phyloP scores from a whole-genome alignment of 75 land plant species.

The Sequoia sempervirens region DNA sequence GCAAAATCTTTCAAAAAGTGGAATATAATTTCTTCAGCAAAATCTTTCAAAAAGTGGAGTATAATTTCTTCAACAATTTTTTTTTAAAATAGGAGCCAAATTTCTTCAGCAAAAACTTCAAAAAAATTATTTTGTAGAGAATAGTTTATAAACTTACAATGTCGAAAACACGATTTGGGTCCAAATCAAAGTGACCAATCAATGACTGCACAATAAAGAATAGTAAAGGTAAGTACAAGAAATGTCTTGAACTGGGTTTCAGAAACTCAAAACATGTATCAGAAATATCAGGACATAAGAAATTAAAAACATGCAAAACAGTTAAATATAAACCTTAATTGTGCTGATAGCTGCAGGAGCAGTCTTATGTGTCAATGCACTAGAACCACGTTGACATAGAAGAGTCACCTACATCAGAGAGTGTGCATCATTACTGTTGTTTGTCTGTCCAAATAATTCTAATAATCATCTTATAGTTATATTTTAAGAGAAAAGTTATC shows the following conservation, averaged over 20 bases:
- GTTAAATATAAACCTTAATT: conserved; percentile 67
- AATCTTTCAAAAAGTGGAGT: background rate
- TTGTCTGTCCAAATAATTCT: background rate
- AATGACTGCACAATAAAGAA: conserved; percentile 72
- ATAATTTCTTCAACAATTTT: no score
- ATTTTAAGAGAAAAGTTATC: background rate
- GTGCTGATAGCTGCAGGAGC: conserved; percentile 70
- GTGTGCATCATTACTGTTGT: background rate
- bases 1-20: background rate
- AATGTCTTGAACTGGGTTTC: background rate
- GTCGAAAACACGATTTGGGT: conserved; percentile 98
- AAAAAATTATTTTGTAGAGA: background rate
- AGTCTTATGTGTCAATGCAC: conserved; percentile 38
- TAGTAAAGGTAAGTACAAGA: background rate
- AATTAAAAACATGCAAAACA: background rate
- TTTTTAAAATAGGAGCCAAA: background rate
- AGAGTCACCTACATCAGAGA: conserved; percentile 72
- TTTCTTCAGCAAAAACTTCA: background rate
- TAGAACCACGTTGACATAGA: conserved; percentile 62
- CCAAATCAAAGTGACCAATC: conserved; percentile 98
- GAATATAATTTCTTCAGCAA: background rate
- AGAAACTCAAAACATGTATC: background rate
- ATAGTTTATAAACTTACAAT: conserved; percentile 65
- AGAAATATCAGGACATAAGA: background rate
- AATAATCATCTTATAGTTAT: background rate